Percentiles rank a stretch among this genome's conserved stretches.
Evolutionary conservation across 2,329 filamentous ascomycete species (phyloP).

Genomic region (Colletotrichum sp.): DNA sequence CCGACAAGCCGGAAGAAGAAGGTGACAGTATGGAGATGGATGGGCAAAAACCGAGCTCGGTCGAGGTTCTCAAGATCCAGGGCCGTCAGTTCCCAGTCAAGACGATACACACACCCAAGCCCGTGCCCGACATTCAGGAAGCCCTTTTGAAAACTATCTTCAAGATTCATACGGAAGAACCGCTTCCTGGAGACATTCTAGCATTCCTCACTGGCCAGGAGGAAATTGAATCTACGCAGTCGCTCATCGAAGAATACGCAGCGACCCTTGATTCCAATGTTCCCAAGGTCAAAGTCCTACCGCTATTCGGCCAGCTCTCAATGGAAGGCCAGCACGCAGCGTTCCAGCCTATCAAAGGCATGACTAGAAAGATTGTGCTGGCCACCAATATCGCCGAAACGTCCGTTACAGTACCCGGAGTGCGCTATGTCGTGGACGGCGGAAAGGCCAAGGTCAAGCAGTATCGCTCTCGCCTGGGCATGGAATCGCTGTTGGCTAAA

Average conservation of each 20-base stretch:
- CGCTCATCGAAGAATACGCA: conserved; percentile 81
- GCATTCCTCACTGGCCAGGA: conserved; percentile 94
- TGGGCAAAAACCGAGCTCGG: too few relatives aligned
- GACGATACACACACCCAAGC: conserved; percentile 73
- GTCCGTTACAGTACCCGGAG: conserved; percentile 92
- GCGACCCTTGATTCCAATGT: conserved; percentile 74
- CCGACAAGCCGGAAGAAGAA: not conserved
- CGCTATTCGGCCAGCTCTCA: conserved; percentile 88
- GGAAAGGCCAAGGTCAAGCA: conserved; percentile 96
- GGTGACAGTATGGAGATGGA: not conserved
- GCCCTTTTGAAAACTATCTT: conserved; percentile 82
- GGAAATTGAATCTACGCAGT: conserved; percentile 83
- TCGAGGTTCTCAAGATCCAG: conserved; percentile 69
- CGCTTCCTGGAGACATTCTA: conserved; percentile 91
- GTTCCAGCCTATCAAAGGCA: conserved; percentile 76
- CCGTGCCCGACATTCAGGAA: conserved; percentile 83
- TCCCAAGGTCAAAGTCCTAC: conserved; percentile 75
- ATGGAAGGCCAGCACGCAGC: conserved; percentile 86
- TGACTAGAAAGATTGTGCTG: conserved; percentile 86
- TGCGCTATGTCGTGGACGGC: conserved; percentile 89
- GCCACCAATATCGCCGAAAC: conserved; percentile 99
- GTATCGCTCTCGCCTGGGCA: conserved; percentile 80
- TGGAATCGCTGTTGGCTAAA: conserved; percentile 90
- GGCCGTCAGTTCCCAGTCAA: conserved; percentile 89
- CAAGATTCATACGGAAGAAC: conserved; percentile 84